Conservation (phyloP, 805 yeast species). For the Vanderwaltozyma verrucispora region DNA sequence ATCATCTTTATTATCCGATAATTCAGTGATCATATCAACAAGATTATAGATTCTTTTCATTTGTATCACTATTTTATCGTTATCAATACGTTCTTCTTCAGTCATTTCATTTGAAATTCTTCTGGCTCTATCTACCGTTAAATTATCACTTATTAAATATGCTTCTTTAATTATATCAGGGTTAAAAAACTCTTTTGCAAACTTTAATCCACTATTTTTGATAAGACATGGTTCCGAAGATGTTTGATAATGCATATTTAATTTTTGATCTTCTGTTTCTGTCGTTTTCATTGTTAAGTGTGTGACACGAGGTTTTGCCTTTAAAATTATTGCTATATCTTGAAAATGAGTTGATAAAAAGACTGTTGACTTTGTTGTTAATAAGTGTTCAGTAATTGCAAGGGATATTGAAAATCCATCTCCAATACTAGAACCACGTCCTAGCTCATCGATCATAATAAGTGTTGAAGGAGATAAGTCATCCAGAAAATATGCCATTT, state of each 20-base stretch:
- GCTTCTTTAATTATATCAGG: conserved; percentile 22
- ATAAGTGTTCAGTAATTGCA: conserved; percentile 33
- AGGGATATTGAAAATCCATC: conserved; percentile 46
- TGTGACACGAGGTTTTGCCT: conserved; percentile 26
- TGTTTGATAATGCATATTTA: conserved; percentile 28
- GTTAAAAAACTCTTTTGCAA: conserved; percentile 20
- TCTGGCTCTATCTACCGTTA: conserved; percentile 1
- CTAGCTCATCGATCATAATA: conserved; percentile 45
- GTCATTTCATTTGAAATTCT: conserved; percentile 2
- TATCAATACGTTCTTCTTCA: conserved; percentile 6
- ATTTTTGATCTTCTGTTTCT: conserved; percentile 5
- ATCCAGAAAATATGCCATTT: conserved; percentile 36
- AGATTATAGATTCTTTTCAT: conserved; percentile 23
- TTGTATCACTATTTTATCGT: conserved; percentile 4
- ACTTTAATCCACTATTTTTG: conserved; percentile 26
- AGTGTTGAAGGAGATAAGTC: conserved; percentile 27
- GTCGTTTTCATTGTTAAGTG: conserved; percentile 31
- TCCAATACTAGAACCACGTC: conserved; percentile 40
- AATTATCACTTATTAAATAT: conserved; percentile 13
- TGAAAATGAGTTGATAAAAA: conserved; percentile 38
- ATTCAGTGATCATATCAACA: conserved; percentile 16
- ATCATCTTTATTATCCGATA: conserved; percentile 6
- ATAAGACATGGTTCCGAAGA: conserved; percentile 14
- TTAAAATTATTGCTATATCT: conserved; percentile 32
- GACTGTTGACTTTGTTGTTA: conserved; percentile 22